Percentiles rank a stretch among this genome's conserved stretches.
These are phyloP conservation scores for Aureobasidium musti DNA, from an alignment of 2,329 filamentous ascomycete genomes.

Conservation along the genomic window DNA sequence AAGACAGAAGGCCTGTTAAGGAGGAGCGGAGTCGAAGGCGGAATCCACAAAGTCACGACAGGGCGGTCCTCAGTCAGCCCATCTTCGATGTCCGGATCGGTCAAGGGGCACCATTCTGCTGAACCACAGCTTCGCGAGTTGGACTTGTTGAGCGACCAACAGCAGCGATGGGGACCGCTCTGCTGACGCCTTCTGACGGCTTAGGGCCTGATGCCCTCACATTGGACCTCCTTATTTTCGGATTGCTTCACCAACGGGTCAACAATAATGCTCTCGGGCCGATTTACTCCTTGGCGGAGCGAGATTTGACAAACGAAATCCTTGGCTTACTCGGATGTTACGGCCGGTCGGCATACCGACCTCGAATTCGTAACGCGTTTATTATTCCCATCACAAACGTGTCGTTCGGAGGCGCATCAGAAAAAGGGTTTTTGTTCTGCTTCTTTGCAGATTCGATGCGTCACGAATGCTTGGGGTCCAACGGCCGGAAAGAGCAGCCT, in stretches of 20 bases:
- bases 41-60: conserved; percentile 17
- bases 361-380: neutral
- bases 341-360: conserved; percentile 1
- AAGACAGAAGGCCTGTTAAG: conserved; percentile 6
- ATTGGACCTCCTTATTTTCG: conserved; percentile 15
- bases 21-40: neutral
- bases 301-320: neutral
- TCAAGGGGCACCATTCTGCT: conserved; percentile 7
- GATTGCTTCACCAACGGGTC: conserved; percentile 20
- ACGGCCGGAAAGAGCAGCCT: neutral
- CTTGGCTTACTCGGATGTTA: conserved; percentile 15
- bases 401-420: neutral
- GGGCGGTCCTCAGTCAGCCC: conserved; percentile 16
- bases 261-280: conserved; percentile 24
- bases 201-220: conserved; percentile 13
- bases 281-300: conserved; percentile 17
- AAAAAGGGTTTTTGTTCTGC: conserved; percentile 9
- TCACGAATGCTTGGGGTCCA: neutral
- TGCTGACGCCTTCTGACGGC: conserved; percentile 13
- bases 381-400: neutral
- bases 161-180: conserved; percentile 11
- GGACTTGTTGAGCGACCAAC: conserved; percentile 16
- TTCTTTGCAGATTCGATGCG: conserved; percentile 29
- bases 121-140: conserved; percentile 7
- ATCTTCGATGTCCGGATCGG: neutral